Evolutionary conservation across 345 rosid species (phyloP).

Genomic region (Eucalyptus sp.): DNA sequence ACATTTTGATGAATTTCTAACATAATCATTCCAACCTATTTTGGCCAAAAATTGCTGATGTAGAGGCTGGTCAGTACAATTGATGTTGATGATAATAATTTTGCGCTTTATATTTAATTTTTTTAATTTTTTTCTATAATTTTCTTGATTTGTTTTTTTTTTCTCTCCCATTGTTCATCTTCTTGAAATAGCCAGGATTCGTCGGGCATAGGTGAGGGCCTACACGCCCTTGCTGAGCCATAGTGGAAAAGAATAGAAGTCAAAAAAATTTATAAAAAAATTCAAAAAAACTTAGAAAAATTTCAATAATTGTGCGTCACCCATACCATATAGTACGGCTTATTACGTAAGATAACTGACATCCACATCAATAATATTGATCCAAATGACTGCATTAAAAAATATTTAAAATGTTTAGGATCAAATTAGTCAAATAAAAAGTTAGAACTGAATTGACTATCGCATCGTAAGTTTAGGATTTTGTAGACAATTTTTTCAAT

Average conservation of each 20-base stretch:
- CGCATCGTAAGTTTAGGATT: fast-evolving
- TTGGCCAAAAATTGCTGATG: neutral
- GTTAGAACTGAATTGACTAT: fast-evolving
- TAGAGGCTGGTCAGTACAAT: fast-evolving
- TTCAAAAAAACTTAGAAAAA: neutral
- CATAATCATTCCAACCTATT: neutral
- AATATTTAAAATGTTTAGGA: neutral
- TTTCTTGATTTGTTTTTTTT: neutral
- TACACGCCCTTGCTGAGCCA: neutral
- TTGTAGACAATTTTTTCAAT: neutral
- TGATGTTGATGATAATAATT: fast-evolving
- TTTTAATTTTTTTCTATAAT: neutral
- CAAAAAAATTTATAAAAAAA: neutral
- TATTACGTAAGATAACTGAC: fast-evolving
- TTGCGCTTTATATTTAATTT: neutral
- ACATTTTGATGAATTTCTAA: neutral
- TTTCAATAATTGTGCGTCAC: neutral
- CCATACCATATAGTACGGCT: fast-evolving
- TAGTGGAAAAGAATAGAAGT: neutral
- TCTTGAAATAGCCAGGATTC: fast-evolving
- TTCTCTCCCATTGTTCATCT: neutral
- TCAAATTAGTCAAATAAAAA: neutral
- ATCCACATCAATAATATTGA: neutral
- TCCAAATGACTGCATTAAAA: neutral
- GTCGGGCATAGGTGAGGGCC: neutral